Percentiles rank a stretch among this genome's conserved stretches.
These are phyloP conservation scores for Tripterygium wilfordii DNA, from an alignment of 177 flowering plant species.

Conservation along the genomic window DNA sequence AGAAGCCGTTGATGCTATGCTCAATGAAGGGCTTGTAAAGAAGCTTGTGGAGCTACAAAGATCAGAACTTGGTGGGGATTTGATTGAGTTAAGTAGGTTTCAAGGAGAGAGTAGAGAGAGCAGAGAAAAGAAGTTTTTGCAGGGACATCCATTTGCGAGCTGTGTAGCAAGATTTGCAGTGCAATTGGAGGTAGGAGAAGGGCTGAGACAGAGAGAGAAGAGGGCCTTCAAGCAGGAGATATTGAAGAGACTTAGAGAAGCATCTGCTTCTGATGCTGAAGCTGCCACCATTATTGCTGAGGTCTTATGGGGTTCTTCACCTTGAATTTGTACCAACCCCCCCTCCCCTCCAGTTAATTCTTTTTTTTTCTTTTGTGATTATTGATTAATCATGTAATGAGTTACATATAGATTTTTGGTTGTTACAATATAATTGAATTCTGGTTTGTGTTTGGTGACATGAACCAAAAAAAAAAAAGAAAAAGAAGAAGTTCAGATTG, in stretches of 20 bases:
- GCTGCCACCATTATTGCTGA: slow-evolving; percentile 83
- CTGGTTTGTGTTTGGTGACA: too few relatives aligned
- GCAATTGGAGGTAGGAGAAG: slow-evolving; percentile 90
- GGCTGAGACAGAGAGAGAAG: slow-evolving; percentile 85
- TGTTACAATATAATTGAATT: too few relatives aligned
- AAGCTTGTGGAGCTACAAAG: slow-evolving; percentile 74
- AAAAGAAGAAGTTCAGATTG: too few relatives aligned
- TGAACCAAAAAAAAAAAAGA: too few relatives aligned
- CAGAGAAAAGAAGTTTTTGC: slow-evolving; percentile 25
- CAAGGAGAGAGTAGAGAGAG: slow-evolving; percentile 20
- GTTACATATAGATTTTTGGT: too few relatives aligned
- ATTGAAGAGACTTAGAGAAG: slow-evolving; percentile 53
- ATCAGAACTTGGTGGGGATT: slow-evolving; percentile 53
- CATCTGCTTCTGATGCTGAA: slow-evolving; percentile 60
- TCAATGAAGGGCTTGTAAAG: slow-evolving; percentile 53
- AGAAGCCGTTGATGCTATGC: slow-evolving; percentile 82
- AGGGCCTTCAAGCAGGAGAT: slow-evolving; percentile 75
- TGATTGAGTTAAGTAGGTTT: slow-evolving; percentile 41
- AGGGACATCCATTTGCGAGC: slow-evolving; percentile 65
- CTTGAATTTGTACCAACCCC: too few relatives aligned
- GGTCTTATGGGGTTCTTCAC: slow-evolving; percentile 92
- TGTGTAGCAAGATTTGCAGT: slow-evolving; percentile 87
- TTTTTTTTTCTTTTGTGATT: neutral
- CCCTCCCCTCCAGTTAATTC: too few relatives aligned
- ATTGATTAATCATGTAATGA: too few relatives aligned